phyloP scores from a whole-genome alignment of 148 eudicot species.

The Pharnaceum exiguum region DNA sequence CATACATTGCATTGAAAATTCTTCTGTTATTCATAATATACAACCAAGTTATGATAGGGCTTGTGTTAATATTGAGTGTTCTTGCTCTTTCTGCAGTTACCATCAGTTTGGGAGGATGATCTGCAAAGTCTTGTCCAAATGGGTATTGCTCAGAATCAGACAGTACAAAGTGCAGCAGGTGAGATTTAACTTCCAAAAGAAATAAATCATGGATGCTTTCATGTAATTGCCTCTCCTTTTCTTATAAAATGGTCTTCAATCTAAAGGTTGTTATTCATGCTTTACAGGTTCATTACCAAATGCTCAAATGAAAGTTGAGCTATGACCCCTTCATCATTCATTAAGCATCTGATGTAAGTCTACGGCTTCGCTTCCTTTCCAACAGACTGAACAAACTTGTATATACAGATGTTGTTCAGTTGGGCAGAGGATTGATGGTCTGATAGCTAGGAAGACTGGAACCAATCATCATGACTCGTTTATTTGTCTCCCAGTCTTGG shows the following conservation, averaged over 20 bases:
- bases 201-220: neutral
- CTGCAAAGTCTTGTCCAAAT: slow-evolving; percentile 76
- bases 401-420: slow-evolving; percentile 17
- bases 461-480: slow-evolving; percentile 12
- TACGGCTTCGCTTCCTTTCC: slow-evolving; percentile 17
- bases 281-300: slow-evolving; percentile 45
- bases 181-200: slow-evolving; percentile 13
- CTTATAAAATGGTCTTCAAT: neutral
- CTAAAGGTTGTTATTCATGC: neutral
- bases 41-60: neutral
- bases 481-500: slow-evolving; percentile 15
- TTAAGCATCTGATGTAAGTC: slow-evolving; percentile 10
- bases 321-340: slow-evolving; percentile 13
- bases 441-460: slow-evolving; percentile 1
- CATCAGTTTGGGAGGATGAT: slow-evolving; percentile 69
- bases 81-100: slow-evolving; percentile 28
- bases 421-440: slow-evolving; percentile 5
- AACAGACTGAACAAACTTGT: slow-evolving; percentile 20
- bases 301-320: slow-evolving; percentile 63
- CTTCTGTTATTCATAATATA: neutral
- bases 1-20: neutral
- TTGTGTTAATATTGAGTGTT: slow-evolving; percentile 1
- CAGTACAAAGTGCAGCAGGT: slow-evolving; percentile 48
- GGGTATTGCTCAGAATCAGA: slow-evolving; percentile 51
- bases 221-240: no score